Evolutionary conservation across 306 rosid genomes (phyloP).

Genomic region (Alnus rubra): DNA sequence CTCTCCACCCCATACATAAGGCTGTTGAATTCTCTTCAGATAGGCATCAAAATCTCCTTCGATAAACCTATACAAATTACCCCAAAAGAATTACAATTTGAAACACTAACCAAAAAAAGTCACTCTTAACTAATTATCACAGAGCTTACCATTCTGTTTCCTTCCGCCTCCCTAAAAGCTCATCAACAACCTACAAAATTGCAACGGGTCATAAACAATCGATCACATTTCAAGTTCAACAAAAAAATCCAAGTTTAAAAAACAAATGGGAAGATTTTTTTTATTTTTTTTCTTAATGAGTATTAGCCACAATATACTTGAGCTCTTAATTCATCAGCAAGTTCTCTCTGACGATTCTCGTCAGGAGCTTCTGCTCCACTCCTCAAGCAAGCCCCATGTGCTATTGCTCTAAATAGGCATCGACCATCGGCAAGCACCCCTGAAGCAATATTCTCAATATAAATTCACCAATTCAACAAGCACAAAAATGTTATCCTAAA

Average conservation of each 20-base stretch:
- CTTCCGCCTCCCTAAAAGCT: conserved; percentile 79
- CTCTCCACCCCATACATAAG: conserved; percentile 94
- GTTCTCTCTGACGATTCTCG: conserved; percentile 73
- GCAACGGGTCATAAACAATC: neutral
- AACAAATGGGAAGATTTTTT: neutral
- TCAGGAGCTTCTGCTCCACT: conserved; percentile 88
- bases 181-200: conserved; percentile 68
- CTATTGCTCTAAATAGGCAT: conserved; percentile 85
- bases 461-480: neutral
- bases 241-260: neutral
- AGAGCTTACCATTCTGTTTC: conserved; percentile 80
- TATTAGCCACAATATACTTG: conserved; percentile 42
- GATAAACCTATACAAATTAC: conserved; percentile 55
- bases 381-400: conserved; percentile 83
- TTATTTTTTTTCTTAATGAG: neutral
- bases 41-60: conserved; percentile 90
- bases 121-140: neutral
- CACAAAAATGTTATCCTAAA: too few relatives aligned
- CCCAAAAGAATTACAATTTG: conserved; percentile 1
- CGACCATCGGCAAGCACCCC: conserved; percentile 93
- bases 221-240: conserved; percentile 1
- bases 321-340: conserved; percentile 93
- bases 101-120: conserved; percentile 3
- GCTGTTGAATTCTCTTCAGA: conserved; percentile 65
- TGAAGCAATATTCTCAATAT: conserved; percentile 26